Evolutionary conservation across 1,284 basidiomycete genomes (phyloP), one percentile per base, ranked within the genome.

Genomic region (Peniophora sp.): DNA sequence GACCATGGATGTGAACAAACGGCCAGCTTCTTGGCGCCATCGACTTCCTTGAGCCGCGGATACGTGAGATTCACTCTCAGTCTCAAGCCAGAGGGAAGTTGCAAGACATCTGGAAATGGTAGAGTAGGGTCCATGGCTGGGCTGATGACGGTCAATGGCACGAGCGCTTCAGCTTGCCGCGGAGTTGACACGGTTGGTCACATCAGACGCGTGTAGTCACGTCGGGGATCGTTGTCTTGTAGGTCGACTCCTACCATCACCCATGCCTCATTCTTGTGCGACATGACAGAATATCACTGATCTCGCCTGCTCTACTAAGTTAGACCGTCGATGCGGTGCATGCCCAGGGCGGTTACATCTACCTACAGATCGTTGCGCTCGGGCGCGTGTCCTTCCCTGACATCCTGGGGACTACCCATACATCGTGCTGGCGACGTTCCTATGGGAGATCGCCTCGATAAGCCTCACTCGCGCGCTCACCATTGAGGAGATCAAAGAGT

Each of bases 1-100:
- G 84, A 83, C 86, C 86, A 90, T 11, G 88, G 88, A 59, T 90
- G 87, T 14, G 87, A 67, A 55, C 81, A 81, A 10, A 90, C 65
- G 0, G 81, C 86, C 5, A 83, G 62, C 53, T 76, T 80, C n/a
- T 22, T 10, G 22, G 38, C 45, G 5, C 39, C 22, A 14, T 32
- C 23, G 3, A 36, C 12, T 10, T 22, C 16, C 5, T 16, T 24
- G 16, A 20, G n/a, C 16, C 24, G 35, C 11, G 60, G 58, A 11
- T 45, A 17, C n/a, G 53, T 54, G 1, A 62, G 35, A 19, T 44
- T 48, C 10, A 52, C 50, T 49, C 61, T 58, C 10, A 63, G 51
- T 16, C 19, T 45, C 22, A 58, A 47, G 0, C 61, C 60, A 32
- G 55, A 61, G 10, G 59, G 55, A n/a, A 63, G 55, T 8, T 56